Evolutionary conservation across 139 green algal species (phyloP), one percentile per base, ranked within the genome.

Genomic region (Nannochloris sp.): DNA sequence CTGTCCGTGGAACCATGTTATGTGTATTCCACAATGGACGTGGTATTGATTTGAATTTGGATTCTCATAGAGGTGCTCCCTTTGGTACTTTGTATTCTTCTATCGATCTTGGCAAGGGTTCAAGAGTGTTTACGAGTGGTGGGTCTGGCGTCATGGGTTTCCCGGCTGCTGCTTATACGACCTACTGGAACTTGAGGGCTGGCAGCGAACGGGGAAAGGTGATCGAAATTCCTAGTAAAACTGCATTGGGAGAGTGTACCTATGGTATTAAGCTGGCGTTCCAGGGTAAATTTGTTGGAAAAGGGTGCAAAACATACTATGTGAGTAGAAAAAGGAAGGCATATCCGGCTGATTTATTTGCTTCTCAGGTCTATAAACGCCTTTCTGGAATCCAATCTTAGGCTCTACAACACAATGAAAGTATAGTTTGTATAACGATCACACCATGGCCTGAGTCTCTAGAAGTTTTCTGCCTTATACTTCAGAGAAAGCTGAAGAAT

Each of bases 151-250:
- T 36, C 31, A 31, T 23, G 4, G 56, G 56, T 46, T 38, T 64
- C n/a, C 37, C 56, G 6, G 32, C 46, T 3, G 62, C 53, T 58
- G 46, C 44, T 4, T 70, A 47, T 15, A 64, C 62, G 4, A 63
- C 62, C 4, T 70, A 47, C 33, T 70, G 62, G 62, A 70, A 70
- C 62, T 39, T 70, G 19, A 55, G 60, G 10, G n/a, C n/a, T n/a
- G n/a, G n/a, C n/a, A 67, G 38, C 4, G 32, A 31, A 33, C 9
- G 0, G 24, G 32, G 6, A 9, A 14, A 13, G n/a, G 24, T 25
- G 5, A 57, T 45, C 9, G 9, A 45, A 45, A 45, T 45, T 9
- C 37, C n/a, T n/a, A n/a, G n/a, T n/a, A 30, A 59, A 61, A 27
- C 37, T 39, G n/a, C 23, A 19, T 39, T 42, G 6, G 34, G 25